Base-by-base conservation (phyloP, 176 grass and related monocot genomes). In the Avena eriantha region DNA sequence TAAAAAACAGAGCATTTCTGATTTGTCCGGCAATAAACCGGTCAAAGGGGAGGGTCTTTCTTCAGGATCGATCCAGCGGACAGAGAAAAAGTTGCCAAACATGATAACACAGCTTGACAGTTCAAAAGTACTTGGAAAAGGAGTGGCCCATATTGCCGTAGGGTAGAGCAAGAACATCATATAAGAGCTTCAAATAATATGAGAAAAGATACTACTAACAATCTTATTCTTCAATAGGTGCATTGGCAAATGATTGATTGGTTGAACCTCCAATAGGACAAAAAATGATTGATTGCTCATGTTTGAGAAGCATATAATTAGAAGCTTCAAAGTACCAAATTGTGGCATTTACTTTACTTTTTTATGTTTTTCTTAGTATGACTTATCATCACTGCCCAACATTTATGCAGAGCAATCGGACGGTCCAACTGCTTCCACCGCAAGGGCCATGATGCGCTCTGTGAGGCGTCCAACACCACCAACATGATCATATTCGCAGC, bases 341-440 rank as follows among this genome's bases (percentile, higher is more conserved):
- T 45, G 7, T 22, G 22, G 4, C 55, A 0, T 36, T 33, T 47
- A 29, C 39, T 14, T 60, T 75, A 0, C 79, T 72, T 68, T 19
- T 17, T 10, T 2, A 2, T 10, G 9, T 14, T 21, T 21, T 15
- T 61, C 71, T 46, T 0, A 10, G 16, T 84, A 4, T 6, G 18
- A 43, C 43, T 19, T 66, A 23, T 84, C 0, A 65, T 36, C 5
- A 39, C 24, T 17, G 7, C 19, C 7, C 29, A 23, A 46, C 22
- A 16, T 46, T 41, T 7, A 19, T 83, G 33, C 74, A 98, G 96
- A 65, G 96, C 96, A 8, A 80, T 98, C 63, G 92, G 86, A 13
- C 58, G 69, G 51, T 98, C 96, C 24, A 88, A 98, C 49, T 98
- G 96, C 76, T 98, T 91, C 87, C 93, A 98, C 70, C 54, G 45